phyloP scores from a whole-genome alignment of 2,329 filamentous ascomycete genomes.

The Cadophora malorum region DNA sequence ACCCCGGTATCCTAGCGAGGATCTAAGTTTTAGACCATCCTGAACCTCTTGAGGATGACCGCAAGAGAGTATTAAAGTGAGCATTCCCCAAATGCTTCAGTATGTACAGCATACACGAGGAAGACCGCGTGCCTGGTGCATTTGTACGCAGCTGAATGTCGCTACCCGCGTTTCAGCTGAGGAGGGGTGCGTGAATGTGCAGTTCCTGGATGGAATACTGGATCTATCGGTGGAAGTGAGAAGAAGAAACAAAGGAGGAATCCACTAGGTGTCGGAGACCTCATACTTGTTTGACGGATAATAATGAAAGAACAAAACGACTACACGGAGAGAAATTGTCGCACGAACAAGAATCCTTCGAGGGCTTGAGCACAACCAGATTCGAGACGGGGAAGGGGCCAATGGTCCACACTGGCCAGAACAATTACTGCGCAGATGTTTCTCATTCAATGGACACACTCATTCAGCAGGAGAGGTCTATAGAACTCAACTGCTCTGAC shows the following conservation, averaged over 20 bases:
- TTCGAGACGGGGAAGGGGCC: no score
- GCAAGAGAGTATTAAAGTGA: neutral
- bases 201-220: neutral
- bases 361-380: neutral
- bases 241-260: neutral
- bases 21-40: neutral
- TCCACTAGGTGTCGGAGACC: neutral
- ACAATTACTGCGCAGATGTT: no score
- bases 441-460: no score
- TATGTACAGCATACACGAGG: neutral
- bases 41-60: neutral
- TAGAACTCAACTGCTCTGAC: neutral
- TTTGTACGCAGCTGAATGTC: slow-evolving; percentile 10
- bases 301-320: neutral
- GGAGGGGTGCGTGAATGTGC: neutral
- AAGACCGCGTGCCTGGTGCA: neutral
- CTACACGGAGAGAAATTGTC: neutral
- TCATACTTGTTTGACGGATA: neutral
- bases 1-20: neutral
- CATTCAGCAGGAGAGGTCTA: neutral
- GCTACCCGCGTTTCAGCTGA: slow-evolving; percentile 3
- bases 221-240: neutral
- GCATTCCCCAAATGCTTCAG: neutral
- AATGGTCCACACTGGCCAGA: no score
- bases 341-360: slow-evolving; percentile 2